Evolutionary conservation across 352 stramenopile species (phyloP).

Genomic region (Globisporangium apiculatum): DNA sequence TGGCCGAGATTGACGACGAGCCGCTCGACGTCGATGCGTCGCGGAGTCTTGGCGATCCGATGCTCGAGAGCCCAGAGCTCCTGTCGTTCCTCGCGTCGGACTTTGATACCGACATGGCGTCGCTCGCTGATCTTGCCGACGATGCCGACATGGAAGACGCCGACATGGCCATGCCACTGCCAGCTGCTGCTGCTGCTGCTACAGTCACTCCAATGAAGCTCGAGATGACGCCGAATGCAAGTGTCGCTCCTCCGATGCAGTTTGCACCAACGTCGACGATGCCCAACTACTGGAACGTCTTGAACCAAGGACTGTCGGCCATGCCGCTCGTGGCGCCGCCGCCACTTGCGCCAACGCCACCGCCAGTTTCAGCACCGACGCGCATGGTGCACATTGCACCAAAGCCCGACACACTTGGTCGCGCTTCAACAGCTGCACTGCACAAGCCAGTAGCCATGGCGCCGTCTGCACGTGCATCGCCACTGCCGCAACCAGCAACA

Average conservation of each 20-base stretch:
- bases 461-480: not conserved
- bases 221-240: slow-evolving; percentile 8
- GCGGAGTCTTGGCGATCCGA: slow-evolving; percentile 22
- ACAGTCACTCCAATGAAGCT: not conserved
- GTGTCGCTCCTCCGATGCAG: slow-evolving; percentile 20
- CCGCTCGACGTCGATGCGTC: slow-evolving; percentile 20
- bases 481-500: slow-evolving; percentile 2
- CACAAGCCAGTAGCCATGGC: not conserved
- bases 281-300: slow-evolving; percentile 83
- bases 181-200: too few relatives aligned
- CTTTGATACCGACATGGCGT: slow-evolving; percentile 57
- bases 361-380: slow-evolving; percentile 8
- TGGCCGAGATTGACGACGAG: slow-evolving; percentile 68
- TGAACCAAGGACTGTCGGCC: slow-evolving; percentile 51
- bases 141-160: slow-evolving; percentile 18
- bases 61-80: slow-evolving; percentile 33
- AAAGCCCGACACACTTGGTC: slow-evolving; percentile 30
- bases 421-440: not conserved
- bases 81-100: slow-evolving; percentile 47
- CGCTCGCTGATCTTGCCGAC: slow-evolving; percentile 36
- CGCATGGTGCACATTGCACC: slow-evolving; percentile 74
- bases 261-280: slow-evolving; percentile 65
- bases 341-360: slow-evolving; percentile 1
- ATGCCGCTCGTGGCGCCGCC: slow-evolving; percentile 17
- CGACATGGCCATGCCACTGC: slow-evolving; percentile 20